Evolutionary conservation across 2,329 filamentous ascomycete genomes (phyloP), one percentile per base, ranked within the genome.

Genomic region (Fusarium lateritium): DNA sequence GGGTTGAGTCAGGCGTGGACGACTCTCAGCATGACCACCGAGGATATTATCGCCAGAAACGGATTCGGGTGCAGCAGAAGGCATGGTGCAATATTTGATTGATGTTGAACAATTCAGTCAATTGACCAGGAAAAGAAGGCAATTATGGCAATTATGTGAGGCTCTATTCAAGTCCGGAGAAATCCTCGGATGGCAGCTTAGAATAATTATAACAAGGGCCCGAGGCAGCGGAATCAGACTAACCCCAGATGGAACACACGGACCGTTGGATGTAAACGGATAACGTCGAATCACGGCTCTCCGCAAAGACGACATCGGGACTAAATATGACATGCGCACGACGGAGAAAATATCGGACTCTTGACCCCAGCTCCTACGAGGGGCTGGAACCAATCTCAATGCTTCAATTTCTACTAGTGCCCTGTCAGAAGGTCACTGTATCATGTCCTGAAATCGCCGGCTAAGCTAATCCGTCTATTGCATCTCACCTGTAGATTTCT

Each of bases 281-380:
- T 55, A 31, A 33, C 34, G 52, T 69, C 73, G 65, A 75, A 75
- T 75, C 73, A 75, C 45, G 54, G 17, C 19, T 45, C 69, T 53
- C 50, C 44, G 54, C 61, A 50, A 79, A 75, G 70, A 78, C 79
- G 61, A 76, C 74, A 74, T 77, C 69, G 58, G 50, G 66, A 53
- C 72, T 64, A 70, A 49, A 33, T 51, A 76, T 77, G 67, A 28
- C 71, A 75, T 71, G 69, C 56, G 46, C 19, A 51, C 10, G 33
- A 47, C 73, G 75, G 75, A 77, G 74, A 77, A 77, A 75, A 70
- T 77, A 59, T 77, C 75, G 75, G 75, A 77, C 64, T 53, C 60
- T 45, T 26, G 45, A 63, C 39, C 40, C 56, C 50, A 69, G 68
- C 70, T 55, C 54, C 39, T 62, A 11, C 38, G 56, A 54, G 21